Evolutionary conservation across 805 yeast genomes (phyloP).

Genomic region (Nakazawaea anatomiae): DNA sequence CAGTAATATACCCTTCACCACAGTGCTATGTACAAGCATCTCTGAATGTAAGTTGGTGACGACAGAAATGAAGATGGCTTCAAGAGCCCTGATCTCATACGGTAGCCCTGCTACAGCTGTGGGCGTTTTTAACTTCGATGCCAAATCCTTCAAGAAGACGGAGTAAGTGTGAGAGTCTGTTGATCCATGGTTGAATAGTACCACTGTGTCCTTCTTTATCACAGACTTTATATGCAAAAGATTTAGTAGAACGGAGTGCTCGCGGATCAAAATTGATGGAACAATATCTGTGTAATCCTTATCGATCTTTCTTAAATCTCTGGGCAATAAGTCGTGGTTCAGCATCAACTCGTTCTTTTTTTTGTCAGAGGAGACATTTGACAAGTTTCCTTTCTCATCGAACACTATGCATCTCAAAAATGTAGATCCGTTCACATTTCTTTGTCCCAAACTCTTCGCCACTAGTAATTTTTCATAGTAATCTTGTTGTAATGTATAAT

Average conservation of each 20-base stretch:
- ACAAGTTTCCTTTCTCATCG: constrained; percentile 36
- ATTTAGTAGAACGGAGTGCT: constrained; percentile 39
- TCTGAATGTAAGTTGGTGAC: constrained; percentile 77
- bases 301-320: constrained; percentile 50
- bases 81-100: constrained; percentile 88
- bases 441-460: constrained; percentile 21
- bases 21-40: constrained; percentile 76
- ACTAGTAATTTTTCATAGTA: constrained; percentile 12
- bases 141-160: constrained; percentile 36
- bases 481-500: constrained; percentile 10
- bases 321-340: constrained; percentile 39
- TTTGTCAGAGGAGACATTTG: constrained; percentile 38
- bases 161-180: constrained; percentile 39
- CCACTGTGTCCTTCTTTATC: constrained; percentile 45
- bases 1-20: constrained; percentile 63
- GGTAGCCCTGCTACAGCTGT: constrained; percentile 43
- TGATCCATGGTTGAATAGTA: constrained; percentile 41
- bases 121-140: constrained; percentile 29
- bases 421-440: constrained; percentile 4
- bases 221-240: constrained; percentile 45
- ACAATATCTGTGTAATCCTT: constrained; percentile 44
- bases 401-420: constrained; percentile 41
- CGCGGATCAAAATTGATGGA: constrained; percentile 47
- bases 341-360: constrained; percentile 36
- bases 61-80: constrained; percentile 77